Evolutionary conservation across 768 basidiomycete genomes (phyloP), one percentile per base, ranked within the genome.

Genomic region (Rhizopogon roseolus): DNA sequence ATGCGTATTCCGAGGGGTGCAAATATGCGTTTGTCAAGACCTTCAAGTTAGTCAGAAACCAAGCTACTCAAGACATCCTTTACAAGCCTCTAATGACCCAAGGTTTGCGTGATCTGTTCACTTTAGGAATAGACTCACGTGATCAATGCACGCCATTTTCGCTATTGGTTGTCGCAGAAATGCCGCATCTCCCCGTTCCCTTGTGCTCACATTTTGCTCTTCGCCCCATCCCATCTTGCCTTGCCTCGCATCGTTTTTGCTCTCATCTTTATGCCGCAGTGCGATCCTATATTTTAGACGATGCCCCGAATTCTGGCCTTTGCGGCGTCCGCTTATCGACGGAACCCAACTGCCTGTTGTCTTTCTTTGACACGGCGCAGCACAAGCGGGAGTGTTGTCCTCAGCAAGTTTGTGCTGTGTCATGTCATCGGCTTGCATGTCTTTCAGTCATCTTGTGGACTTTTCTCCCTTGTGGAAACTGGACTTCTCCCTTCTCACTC

Each of bases 331-430:
- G 22, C 22, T 22, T 22, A 22, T 22, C 22, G 22, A 22, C 3
- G 22, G 22, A 22, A 22, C 22, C 1, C 29, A 32, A 32, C 29
- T 10, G 3, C 29, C 29, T 10, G 22, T 22, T 38, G 3, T 1
- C 39, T 8, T n/a, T 17, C 3, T 4, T 51, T 45, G 59, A 53
- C 60, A 62, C 63, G 41, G 53, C 13, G 55, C 54, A 57, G 50
- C 58, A 67, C 67, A 63, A 66, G 69, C 65, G 74, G 70, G 75
- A 77, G 77, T 75, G 77, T 62, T 66, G 75, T 76, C 55, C 77
- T 78, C 73, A 64, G 54, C 69, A 75, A 72, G 65, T 71, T 68
- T 68, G 72, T 67, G 37, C 50, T 60, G 53, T 46, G 17, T 49
- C 54, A 60, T 66, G 60, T 50, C 57, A n/a, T 44, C 25, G 19